Base-by-base conservation (phyloP, 208 protist genomes). In the Leishmania martiniquensis region DNA sequence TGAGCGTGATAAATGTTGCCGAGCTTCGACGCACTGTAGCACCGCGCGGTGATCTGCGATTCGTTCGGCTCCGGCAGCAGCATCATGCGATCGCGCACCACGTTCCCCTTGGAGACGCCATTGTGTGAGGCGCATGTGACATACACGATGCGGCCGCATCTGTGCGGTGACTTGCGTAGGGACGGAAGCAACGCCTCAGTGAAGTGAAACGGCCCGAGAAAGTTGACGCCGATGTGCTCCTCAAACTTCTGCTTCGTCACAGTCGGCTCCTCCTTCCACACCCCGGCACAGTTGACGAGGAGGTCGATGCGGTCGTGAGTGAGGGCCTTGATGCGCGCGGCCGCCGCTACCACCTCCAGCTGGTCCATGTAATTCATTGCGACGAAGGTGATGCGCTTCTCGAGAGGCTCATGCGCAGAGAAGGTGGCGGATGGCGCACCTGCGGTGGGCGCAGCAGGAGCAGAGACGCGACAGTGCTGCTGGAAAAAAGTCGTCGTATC, bases 1-100 rank as follows among this genome's bases (percentile, higher is more conserved):
- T 95, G 87, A 4, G 89, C 91, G 81, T 95, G 91, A 76, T 91
- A 95, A 39, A 95, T 85, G 71, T 95, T 95, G n/a, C 91, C 91
- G 45, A 95, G 81, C 77, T 95, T 95, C 20, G 91, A 94, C 3
- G 89, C 89, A 59, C 89, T 93, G 87, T 95, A 95, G 81, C 89
- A 93, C 2, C 89, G 86, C 32, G 89, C 84, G 15, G 89, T 93
- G 34, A 94, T 34, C 66, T 91, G 88, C 51, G n/a, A 65, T 54
- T 78, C 86, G 51, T 86, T 81, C 22, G 78, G 79, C 5, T 78
- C 73, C 25, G 91, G 89, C 74, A 85, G 80, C 72, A 92, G 70
- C 82, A 78, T 69, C 89, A 93, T 87, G 25, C 91, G 91, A 57
- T 93, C 88, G 37, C 82, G 82, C 60, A 95, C 89, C 44, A 95